Evolutionary conservation across 2,329 filamentous ascomycete genomes (phyloP), one percentile per base, ranked within the genome.

Genomic region (Neopestalotiopsis rosae): DNA sequence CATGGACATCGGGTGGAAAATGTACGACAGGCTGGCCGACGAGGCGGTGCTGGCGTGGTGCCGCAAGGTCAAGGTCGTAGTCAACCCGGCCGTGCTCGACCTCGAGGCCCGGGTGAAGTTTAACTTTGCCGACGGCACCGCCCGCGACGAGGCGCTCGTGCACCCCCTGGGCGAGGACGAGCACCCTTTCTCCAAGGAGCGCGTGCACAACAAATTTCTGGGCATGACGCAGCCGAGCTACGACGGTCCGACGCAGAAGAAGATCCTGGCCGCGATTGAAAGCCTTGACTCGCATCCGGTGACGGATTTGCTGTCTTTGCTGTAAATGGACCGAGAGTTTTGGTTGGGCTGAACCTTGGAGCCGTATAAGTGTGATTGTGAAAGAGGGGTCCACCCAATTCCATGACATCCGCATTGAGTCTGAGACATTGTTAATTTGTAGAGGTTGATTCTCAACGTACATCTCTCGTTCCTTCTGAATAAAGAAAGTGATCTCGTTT

Each of bases 11-110:
- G 75, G 73, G 2, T 77, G 72, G 74, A 69, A 56, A 1, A 72
- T 72, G 70, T 76, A 76, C 63, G 74, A 75, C 40, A 71, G 70
- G 69, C 73, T 76, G 69, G 68, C 67, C 30, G 69, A 71, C 40
- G 20, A 69, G 10, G 62, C 70, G 34, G 72, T 76, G 17, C 57
- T 65, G 24, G 69, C 69, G 2, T 69, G 75, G 14, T 75, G 71
- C 65, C 71, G 72, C 7, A 72, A 69, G 56, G 67, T 76, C 10
- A 68, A 71, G 30, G 74, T 72, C 6, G 13, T 71, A 1, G 45
- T 63, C 32, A 67, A 71, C 20, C 49, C 71, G 32, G 69, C 67
- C 7, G 68, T 75, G 2, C 49, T 57, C 5, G 69, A 73, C 52
- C 68, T 75, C 6, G 72, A 66, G 57, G 71, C 69, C 4, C 42